Conservation (phyloP, 164 flowering plant species). For the Annona squamosa region DNA sequence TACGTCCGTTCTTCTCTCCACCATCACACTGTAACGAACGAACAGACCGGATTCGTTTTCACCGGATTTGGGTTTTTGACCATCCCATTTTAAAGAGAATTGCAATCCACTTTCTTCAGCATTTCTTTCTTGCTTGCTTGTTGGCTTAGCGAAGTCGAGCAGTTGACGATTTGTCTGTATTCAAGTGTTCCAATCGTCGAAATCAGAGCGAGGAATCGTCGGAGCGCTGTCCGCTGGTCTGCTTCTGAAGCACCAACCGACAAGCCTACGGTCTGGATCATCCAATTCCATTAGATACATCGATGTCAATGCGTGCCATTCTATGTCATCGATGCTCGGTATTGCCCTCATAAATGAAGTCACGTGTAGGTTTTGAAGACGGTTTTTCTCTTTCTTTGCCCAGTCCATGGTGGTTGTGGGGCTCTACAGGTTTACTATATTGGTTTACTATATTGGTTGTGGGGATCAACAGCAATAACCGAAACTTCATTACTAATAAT, state of each 20-base stretch:
- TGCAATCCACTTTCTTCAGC: background rate
- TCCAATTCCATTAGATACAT: background rate
- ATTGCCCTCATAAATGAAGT: background rate
- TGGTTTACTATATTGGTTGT: too few relatives aligned
- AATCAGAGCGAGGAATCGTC: background rate
- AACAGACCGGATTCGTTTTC: conserved; percentile 64
- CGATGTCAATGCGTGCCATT: background rate
- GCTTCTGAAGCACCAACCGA: too few relatives aligned
- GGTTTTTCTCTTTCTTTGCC: too few relatives aligned
- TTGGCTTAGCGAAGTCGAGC: too few relatives aligned
- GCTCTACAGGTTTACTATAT: too few relatives aligned
- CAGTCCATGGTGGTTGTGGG: too few relatives aligned
- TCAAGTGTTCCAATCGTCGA: background rate
- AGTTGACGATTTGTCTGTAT: background rate
- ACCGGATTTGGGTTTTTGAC: conserved; percentile 45
- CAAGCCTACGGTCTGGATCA: background rate
- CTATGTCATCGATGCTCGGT: background rate
- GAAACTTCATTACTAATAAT: too few relatives aligned
- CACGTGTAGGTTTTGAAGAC: background rate
- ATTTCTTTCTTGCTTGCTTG: background rate
- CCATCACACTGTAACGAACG: conserved; percentile 8
- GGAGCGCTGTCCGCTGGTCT: background rate
- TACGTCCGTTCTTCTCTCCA: conserved; percentile 5
- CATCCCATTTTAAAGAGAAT: conserved; percentile 11
- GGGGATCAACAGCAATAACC: too few relatives aligned